phyloP scores from a whole-genome alignment of 2,329 filamentous ascomycete species.

The Botryosphaeria dothidea region DNA sequence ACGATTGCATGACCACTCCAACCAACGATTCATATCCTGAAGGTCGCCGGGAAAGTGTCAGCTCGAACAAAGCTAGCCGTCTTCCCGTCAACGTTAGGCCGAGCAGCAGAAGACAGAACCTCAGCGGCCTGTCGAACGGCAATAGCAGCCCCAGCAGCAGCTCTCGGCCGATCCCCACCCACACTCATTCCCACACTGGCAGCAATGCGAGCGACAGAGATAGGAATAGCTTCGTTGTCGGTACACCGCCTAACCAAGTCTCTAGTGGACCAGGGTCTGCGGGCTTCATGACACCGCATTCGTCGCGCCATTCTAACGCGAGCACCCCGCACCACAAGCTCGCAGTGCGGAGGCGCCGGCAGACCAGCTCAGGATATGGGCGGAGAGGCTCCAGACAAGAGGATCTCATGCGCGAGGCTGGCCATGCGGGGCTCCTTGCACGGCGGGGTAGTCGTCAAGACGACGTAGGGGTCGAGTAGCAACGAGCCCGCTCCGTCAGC shows the following conservation, averaged over 20 bases:
- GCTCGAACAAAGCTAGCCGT: slow-evolving; percentile 2
- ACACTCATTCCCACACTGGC: background rate
- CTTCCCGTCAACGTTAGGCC: slow-evolving; percentile 17
- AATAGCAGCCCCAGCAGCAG: slow-evolving; percentile 1
- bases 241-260: slow-evolving; percentile 13
- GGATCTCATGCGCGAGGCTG: slow-evolving; percentile 7
- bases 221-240: slow-evolving; percentile 1
- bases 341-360: slow-evolving; percentile 19
- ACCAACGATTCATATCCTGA: slow-evolving; percentile 6
- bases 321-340: slow-evolving; percentile 13
- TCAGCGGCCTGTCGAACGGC: background rate
- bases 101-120: slow-evolving; percentile 3
- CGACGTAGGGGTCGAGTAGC: slow-evolving; percentile 6
- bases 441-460: slow-evolving; percentile 14
- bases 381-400: slow-evolving; percentile 9
- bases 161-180: background rate
- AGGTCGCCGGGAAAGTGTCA: slow-evolving; percentile 4
- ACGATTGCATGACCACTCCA: slow-evolving; percentile 5
- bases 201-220: background rate
- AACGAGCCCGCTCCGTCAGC: slow-evolving; percentile 1
- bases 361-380: slow-evolving; percentile 18
- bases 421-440: background rate
- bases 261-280: background rate
- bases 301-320: background rate
- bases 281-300: background rate